A percentile compares a stretch with the other conserved stretches of the same genome.
Conservation (phyloP, 371 early-diverging fungal genomes). For the Mortierella sp. region DNA sequence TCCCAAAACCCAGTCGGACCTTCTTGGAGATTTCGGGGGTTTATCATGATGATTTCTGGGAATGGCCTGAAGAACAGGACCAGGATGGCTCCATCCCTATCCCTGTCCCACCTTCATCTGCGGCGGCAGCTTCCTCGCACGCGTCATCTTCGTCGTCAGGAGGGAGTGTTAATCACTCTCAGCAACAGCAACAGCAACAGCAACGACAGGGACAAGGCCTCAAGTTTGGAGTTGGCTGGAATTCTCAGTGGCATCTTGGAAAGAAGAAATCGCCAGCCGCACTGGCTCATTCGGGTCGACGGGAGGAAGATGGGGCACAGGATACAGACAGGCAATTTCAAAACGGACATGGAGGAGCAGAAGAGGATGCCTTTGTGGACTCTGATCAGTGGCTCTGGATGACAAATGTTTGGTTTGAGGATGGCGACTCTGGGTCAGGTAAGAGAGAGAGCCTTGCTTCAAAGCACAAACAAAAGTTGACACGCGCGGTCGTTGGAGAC, state of each 20-base stretch:
- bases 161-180: not conserved
- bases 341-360: not conserved
- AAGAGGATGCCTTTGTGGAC: not conserved
- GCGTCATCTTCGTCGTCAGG: not conserved
- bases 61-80: not conserved
- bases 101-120: not conserved
- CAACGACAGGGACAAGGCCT: not conserved
- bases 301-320: not conserved
- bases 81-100: constrained; percentile 2
- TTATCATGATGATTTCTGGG: constrained; percentile 24
- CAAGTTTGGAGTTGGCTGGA: constrained; percentile 35
- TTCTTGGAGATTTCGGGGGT: constrained; percentile 39
- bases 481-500: not conserved
- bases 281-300: not conserved
- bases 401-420: constrained; percentile 43
- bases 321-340: too few species aligned
- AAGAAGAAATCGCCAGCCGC: constrained; percentile 14
- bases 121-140: not conserved
- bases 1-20: constrained; percentile 27
- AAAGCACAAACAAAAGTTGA: not conserved
- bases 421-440: constrained; percentile 53
- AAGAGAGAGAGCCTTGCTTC: not conserved
- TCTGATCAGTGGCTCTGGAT: constrained; percentile 48
- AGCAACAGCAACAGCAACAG: not conserved
- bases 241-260: constrained; percentile 39